Evolutionary conservation across 805 yeast species (phyloP), one percentile per base, ranked within the genome.

Genomic region (Peterozyma xylosa): DNA sequence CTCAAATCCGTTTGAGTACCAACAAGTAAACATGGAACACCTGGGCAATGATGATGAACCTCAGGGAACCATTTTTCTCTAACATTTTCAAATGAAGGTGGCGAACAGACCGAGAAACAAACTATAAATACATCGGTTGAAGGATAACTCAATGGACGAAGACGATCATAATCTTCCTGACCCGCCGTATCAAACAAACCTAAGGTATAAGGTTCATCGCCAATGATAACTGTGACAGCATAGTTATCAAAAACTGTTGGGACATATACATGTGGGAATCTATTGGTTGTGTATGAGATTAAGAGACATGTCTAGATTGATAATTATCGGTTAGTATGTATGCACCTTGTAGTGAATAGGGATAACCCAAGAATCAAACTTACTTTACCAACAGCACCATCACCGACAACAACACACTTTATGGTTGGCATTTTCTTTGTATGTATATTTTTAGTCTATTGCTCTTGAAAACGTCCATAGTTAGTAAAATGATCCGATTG

Each of bases 131-230:
- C 96, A 65, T 91, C 99, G 5, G 99, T 93, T 43, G 95, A 93
- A 14, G 99, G 98, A 66, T 91, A 91, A 45, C 95, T 84, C 56
- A 93, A 76, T 9, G 99, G 99, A 69, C 99, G 86, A 60, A 91
- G 73, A 62, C 99, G 80, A 70, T 91, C 99, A 66, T 93, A 91
- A 73, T 91, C 99, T 76, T 91, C 99, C 73, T 91, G 99, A 42
- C 99, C 99, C 29, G 99, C 99, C 33, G 99, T 91, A 71, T 91
- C 99, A 60, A 93, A 91, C 49, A 91, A 72, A n/a, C 98, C 97
- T 57, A 91, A 76, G 14, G 97, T 93, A 64, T 87, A 90, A 39
- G 99, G 98, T 67, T 90, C 98, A 62, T 93, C 98, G 42, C 97
- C 99, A 59, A 91, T 91, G 82, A 87, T 86, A 41, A 87, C 95